phyloP scores from a whole-genome alignment of 2,329 filamentous ascomycete genomes.

The Phyllosticta citribraziliensis region DNA sequence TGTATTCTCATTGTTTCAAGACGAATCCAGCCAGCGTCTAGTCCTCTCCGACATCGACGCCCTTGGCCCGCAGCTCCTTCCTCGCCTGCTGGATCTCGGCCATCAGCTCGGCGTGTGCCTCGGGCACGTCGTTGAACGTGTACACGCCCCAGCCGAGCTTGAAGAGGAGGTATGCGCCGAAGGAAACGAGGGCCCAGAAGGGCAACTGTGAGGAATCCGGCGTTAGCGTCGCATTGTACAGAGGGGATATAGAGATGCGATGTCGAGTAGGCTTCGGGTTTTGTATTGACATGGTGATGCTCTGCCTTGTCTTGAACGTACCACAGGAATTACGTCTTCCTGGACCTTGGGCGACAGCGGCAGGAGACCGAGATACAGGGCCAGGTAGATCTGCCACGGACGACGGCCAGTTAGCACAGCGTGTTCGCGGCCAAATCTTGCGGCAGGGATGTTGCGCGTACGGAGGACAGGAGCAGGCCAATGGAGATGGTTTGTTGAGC shows the following conservation, averaged over 20 bases:
- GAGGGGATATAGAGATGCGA: background rate
- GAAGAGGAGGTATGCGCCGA: conserved; percentile 85
- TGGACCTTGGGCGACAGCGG: conserved; percentile 71
- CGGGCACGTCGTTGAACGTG: conserved; percentile 92
- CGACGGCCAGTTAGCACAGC: conserved; percentile 13
- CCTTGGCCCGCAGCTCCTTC: conserved; percentile 60
- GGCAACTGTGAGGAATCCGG: conserved; percentile 56
- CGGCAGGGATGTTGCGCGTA: conserved; percentile 38
- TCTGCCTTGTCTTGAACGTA: conserved; percentile 44
- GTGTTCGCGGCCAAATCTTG: conserved; percentile 3
- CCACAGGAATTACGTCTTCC: conserved; percentile 77
- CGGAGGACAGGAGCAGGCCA: conserved; percentile 76
- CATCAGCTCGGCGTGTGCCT: conserved; percentile 83
- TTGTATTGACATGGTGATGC: background rate
- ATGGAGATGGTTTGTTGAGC: conserved; percentile 88
- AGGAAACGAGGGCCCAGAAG: conserved; percentile 83
- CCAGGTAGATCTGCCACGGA: conserved; percentile 66
- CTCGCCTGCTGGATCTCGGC: conserved; percentile 70
- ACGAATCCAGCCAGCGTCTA: conserved; percentile 25
- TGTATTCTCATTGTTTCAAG: background rate
- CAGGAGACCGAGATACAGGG: conserved; percentile 72
- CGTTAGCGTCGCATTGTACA: conserved; percentile 1
- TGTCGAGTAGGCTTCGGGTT: background rate
- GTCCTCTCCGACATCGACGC: conserved; percentile 60
- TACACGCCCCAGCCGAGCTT: conserved; percentile 87